Base-by-base conservation (phyloP, 2,329 filamentous ascomycete genomes). In the Fusarium sp. region DNA sequence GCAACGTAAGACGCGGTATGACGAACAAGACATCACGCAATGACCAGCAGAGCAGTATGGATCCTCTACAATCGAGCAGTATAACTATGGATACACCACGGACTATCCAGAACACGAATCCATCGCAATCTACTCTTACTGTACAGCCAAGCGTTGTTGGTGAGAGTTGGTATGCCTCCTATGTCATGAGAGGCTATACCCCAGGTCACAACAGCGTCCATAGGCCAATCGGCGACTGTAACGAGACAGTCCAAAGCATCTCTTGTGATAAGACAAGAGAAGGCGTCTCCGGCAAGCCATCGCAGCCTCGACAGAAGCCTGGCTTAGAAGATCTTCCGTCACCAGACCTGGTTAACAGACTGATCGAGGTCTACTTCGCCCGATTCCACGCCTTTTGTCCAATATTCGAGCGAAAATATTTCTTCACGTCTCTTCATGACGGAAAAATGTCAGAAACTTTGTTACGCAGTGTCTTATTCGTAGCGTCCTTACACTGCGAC, bases 361-460 rank as follows among this genome's bases (percentile, higher is more conserved):
- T 67, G 0, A 62, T 67, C 1, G 51, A 67, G 3, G 51, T 33
- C 7, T 67, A 67, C 20, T 67, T 67, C 7, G 44, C 58, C 0
- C 32, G 39, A 0, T 67, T 67, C 1, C 62, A 58, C 0, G 6
- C 25, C 0, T 67, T 67, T 1, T 63, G 64, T 3, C 64, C 64
- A 0, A 67, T 67, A 0, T 25, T 66, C 0, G 19, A 20, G 5
- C 58, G 4, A 3, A 33, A 30, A 1, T 19, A 17, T 0, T 66
- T 66, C 1, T 32, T 53, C 0, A 3, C 22, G 0, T 57, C 57
- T 1, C 25, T 67, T 0, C n/a, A 50, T 0, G 44, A 58, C 1
- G 51, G 52, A 0, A 27, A n/a, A 0, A 11, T 51, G 5, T 67
- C 64, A 0, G 30, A n/a, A 2, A 67, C 62, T 0, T 15, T 67